phyloP scores from a whole-genome alignment of 2,329 filamentous ascomycete genomes.

The Pseudopithomyces chartarum region DNA sequence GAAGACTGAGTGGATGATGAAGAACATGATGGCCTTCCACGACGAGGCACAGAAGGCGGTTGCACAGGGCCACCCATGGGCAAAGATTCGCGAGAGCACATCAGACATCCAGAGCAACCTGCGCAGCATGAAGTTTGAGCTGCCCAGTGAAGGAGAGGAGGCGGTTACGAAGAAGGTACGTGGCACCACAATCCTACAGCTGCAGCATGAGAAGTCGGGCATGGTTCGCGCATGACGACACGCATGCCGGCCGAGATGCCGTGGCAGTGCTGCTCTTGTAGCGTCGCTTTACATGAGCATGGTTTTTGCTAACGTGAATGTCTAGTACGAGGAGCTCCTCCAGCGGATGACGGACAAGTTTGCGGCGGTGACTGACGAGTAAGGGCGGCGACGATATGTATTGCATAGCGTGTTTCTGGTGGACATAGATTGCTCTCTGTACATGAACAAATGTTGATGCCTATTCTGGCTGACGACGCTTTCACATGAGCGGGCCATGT shows the following conservation, averaged over 20 bases:
- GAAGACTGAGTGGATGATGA: conserved; percentile 99
- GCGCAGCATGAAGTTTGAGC: conserved; percentile 94
- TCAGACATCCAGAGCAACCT: conserved; percentile 83
- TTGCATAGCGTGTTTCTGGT: conserved; percentile 32
- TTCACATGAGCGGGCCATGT: conserved; percentile 27
- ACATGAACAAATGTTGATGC: conserved; percentile 36
- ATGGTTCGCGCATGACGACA: too few relatives aligned
- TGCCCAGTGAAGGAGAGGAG: conserved; percentile 84
- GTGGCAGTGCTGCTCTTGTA: too few relatives aligned
- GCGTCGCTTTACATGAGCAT: too few relatives aligned
- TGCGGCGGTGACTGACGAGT: conserved; percentile 94
- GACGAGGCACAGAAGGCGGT: conserved; percentile 97
- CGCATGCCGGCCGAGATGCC: too few relatives aligned
- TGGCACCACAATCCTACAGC: not conserved
- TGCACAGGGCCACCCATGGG: conserved; percentile 87
- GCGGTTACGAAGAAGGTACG: conserved; percentile 80
- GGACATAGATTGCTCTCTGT: conserved; percentile 35
- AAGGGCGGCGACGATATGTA: conserved; percentile 49
- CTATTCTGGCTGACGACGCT: conserved; percentile 42
- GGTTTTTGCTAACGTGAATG: conserved; percentile 45
- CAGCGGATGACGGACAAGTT: conserved; percentile 97
- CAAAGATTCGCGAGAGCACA: conserved; percentile 90
- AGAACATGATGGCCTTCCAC: conserved; percentile 97
- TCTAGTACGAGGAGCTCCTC: conserved; percentile 86
- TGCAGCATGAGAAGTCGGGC: not conserved